Base-by-base conservation (phyloP, 148 eudicot species). In the Chenopodium formosanum region DNA sequence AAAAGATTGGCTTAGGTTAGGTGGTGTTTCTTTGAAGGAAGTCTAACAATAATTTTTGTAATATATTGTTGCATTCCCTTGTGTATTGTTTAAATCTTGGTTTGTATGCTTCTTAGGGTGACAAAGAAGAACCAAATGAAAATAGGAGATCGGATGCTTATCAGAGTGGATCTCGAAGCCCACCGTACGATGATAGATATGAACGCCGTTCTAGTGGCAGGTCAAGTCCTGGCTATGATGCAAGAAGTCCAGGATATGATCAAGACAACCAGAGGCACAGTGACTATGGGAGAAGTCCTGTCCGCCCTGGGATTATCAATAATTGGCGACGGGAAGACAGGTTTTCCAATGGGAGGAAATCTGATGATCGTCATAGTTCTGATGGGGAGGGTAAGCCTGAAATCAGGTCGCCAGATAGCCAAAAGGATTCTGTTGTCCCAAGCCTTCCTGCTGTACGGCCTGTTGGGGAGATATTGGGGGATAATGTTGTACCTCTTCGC, bases 251-350 rank as follows among this genome's bases (percentile, higher is more conserved):
- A n/a, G 93, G 94, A 81, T 88, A 84, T 83, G 97, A 90, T 75
- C 90, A 84, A 82, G 91, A 84, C 72, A 88, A 78, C 80, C 86
- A 86, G 79, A 86, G 83, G 74, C 84, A 80, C 79, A 84, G 87
- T 86, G 93, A 91, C 85, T 86, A 75, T 58, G 86, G 88, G 72
- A 90, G 85, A 85, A 93, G 95, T 88, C 98, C 98, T 82, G 90
- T 83, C 58, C 91, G 89, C 31, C 25, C 90, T 80, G 99, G 90
- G 63, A 73, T 92, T 47, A 80, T 91, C 53, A 94, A 86, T 85
- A 94, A 92, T 78, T 94, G 98, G 95, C 87, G 97, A 62, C 87
- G 98, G 70, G 97, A 91, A 63, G 99, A 96, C 83, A 94, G 99
- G 80, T 94, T 96, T 91, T 89, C 89, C 63, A 91, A 92, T 91